These are phyloP conservation scores for Corylus heterophylla DNA, from an alignment of 306 rosid genomes.

Conservation along the genomic window DNA sequence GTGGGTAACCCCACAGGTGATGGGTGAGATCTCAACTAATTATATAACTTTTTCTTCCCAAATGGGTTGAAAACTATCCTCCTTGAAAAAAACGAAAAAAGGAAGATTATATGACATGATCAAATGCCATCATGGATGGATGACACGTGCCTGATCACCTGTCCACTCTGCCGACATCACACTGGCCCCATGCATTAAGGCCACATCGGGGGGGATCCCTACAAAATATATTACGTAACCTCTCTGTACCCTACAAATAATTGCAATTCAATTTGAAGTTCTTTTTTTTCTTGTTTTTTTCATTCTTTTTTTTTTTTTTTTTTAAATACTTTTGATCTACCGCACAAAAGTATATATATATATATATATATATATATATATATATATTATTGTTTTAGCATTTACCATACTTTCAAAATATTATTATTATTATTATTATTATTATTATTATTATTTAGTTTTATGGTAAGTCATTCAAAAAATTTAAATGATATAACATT, in stretches of 20 bases:
- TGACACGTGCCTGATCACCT: not conserved
- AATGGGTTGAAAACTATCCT: not conserved
- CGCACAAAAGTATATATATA: too few species aligned
- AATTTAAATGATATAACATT: too few species aligned
- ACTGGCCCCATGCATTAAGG: conserved; percentile 1
- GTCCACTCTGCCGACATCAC: conserved; percentile 19
- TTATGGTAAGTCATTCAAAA: too few species aligned
- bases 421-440: too few species aligned
- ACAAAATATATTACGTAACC: too few species aligned
- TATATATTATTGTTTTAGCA: too few species aligned
- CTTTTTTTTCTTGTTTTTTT: not conserved
- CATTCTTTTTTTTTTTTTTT: not conserved
- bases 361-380: too few species aligned
- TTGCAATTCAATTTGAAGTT: not conserved
- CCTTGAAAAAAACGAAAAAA: not conserved
- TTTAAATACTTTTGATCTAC: not conserved
- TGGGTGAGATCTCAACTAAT: not conserved
- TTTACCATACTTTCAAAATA: too few species aligned
- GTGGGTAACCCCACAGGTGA: not conserved
- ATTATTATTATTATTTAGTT: too few species aligned
- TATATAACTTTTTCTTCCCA: not conserved
- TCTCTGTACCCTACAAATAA: not conserved
- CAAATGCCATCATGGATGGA: too few species aligned
- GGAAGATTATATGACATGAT: too few species aligned
- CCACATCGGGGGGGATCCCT: not conserved